phyloP scores from a whole-genome alignment of 441 rosid genomes.

The Viola pubescens region DNA sequence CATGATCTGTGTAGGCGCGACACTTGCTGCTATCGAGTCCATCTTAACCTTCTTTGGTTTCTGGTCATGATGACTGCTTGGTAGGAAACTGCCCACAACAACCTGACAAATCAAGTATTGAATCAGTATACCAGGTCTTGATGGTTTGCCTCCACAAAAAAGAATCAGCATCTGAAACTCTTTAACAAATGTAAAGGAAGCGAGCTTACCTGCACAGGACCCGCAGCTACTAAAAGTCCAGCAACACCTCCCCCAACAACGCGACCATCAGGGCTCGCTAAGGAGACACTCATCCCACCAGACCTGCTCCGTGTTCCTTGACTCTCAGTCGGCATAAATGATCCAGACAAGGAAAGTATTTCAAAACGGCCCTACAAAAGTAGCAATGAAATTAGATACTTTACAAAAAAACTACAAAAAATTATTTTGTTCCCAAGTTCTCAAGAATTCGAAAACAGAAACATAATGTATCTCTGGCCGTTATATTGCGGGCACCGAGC shows the following conservation, averaged over 20 bases:
- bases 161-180: neutral
- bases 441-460: too few relatives aligned
- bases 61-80: conserved; percentile 52
- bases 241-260: conserved; percentile 94
- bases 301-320: conserved; percentile 76
- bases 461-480: neutral
- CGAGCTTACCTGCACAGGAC: conserved; percentile 66
- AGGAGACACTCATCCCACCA: conserved; percentile 93
- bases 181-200: neutral
- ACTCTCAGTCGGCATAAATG: conserved; percentile 78
- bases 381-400: conserved; percentile 4
- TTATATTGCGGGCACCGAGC: too few relatives aligned
- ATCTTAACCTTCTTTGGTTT: conserved; percentile 54
- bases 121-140: neutral
- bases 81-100: conserved; percentile 80
- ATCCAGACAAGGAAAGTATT: conserved; percentile 78
- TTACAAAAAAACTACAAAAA: neutral
- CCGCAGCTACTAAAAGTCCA: conserved; percentile 80
- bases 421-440: too few relatives aligned
- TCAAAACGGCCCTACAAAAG: conserved; percentile 74
- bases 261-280: conserved; percentile 88
- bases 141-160: neutral
- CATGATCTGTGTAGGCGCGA: conserved; percentile 20
- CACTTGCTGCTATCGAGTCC: conserved; percentile 27
- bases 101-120: conserved; percentile 40